These are phyloP conservation scores for Zancudomyces culisetae DNA, from an alignment of 371 early-diverging fungal species.

Conservation along the genomic window DNA sequence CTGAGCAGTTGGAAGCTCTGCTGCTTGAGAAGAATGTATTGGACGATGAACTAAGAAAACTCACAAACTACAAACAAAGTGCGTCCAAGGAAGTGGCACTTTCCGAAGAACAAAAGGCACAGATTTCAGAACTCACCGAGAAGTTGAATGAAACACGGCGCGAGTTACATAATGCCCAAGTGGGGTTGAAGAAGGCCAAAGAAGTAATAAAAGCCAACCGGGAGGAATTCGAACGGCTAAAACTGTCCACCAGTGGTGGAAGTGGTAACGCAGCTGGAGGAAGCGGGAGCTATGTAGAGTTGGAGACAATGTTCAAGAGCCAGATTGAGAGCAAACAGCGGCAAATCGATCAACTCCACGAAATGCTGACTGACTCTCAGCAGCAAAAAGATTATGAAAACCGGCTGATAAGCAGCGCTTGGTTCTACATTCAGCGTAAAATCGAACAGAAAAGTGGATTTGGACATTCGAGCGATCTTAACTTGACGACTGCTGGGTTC, in stretches of 20 bases:
- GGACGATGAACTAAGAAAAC: constrained; percentile 38
- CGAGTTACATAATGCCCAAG: constrained; percentile 25
- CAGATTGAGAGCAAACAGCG: constrained; percentile 25
- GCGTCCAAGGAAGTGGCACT: constrained; percentile 40
- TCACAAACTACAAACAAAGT: constrained; percentile 29
- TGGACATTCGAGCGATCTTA: constrained; percentile 8
- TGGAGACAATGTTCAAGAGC: constrained; percentile 42
- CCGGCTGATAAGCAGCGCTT: constrained; percentile 6
- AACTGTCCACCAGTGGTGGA: constrained; percentile 11
- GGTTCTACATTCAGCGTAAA: constrained; percentile 10
- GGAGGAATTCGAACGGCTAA: constrained; percentile 26
- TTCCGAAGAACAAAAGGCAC: constrained; percentile 26
- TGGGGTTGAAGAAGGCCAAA: constrained; percentile 48
- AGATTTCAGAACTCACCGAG: constrained; percentile 9
- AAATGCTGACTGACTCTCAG: constrained; percentile 39
- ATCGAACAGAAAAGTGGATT: constrained; percentile 36
- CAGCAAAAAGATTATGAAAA: constrained; percentile 32
- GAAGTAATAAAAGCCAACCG: constrained; percentile 16
- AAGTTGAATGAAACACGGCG: constrained; percentile 27
- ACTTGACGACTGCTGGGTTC: not conserved
- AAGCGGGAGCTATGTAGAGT: constrained; percentile 33
- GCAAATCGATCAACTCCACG: constrained; percentile 14
- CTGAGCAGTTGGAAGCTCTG: constrained; percentile 41
- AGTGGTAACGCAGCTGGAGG: constrained; percentile 9
- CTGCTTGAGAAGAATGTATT: constrained; percentile 43